Evolutionary conservation across 805 yeast genomes (phyloP).

Genomic region (Metschnikowia picachoensis): DNA sequence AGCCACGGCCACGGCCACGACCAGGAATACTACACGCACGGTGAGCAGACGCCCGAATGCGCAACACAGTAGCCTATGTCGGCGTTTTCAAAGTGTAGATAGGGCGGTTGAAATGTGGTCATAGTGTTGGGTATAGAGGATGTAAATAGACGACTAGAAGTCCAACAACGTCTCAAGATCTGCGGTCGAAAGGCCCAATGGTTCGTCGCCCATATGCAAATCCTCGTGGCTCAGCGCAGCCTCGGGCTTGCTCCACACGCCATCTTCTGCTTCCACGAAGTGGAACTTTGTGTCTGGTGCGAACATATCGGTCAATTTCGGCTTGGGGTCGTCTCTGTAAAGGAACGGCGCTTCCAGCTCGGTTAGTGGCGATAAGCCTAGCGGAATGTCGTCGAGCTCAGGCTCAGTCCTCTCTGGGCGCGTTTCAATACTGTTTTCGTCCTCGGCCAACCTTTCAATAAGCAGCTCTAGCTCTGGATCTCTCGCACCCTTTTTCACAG

Average conservation of each 20-base stretch:
- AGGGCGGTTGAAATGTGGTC: neutral
- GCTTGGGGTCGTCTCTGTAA: slow-evolving; percentile 22
- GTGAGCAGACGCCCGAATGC: slow-evolving; percentile 34
- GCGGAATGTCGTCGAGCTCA: slow-evolving; percentile 5
- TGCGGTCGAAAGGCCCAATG: slow-evolving; percentile 29
- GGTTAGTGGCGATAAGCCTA: slow-evolving; percentile 28
- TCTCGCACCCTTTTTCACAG: slow-evolving; percentile 21
- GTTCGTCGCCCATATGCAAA: slow-evolving; percentile 10
- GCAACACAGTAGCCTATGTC: slow-evolving; percentile 19
- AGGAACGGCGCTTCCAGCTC: slow-evolving; percentile 16
- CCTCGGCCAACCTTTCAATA: slow-evolving; percentile 22
- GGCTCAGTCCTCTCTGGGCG: slow-evolving; percentile 36
- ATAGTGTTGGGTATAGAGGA: slow-evolving; percentile 3
- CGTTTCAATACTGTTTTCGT: slow-evolving; percentile 45
- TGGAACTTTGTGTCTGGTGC: slow-evolving; percentile 22
- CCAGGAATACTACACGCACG: slow-evolving; percentile 11
- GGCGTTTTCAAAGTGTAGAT: neutral
- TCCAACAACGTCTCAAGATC: slow-evolving; percentile 38
- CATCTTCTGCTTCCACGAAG: slow-evolving; percentile 13
- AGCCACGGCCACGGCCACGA: slow-evolving; percentile 12
- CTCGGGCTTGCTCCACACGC: slow-evolving; percentile 8
- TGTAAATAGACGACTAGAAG: slow-evolving; percentile 16
- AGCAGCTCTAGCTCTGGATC: slow-evolving; percentile 5
- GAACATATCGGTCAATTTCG: slow-evolving; percentile 14
- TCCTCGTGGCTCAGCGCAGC: slow-evolving; percentile 8